These are phyloP conservation scores for Solanum etuberosum DNA, from an alignment of 257 asterid genomes.

Conservation along the genomic window DNA sequence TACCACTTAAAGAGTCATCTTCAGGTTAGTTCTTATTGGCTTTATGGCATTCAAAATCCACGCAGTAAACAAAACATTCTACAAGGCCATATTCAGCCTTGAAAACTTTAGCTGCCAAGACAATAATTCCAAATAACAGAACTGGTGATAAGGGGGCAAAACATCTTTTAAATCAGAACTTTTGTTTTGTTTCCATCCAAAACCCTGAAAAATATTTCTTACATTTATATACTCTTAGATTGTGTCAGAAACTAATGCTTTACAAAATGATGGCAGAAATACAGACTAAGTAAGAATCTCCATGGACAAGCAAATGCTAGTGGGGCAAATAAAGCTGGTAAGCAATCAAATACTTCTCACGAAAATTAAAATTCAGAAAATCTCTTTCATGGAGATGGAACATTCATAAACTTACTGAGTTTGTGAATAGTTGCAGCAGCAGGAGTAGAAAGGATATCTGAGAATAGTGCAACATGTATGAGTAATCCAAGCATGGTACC, in stretches of 20 bases:
- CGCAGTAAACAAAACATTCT: background rate
- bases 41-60: background rate
- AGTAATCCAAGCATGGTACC: constrained; percentile 32
- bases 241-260: constrained; percentile 4
- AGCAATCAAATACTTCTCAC: constrained; percentile 13
- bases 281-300: constrained; percentile 77
- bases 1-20: constrained; percentile 95
- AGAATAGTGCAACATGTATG: constrained; percentile 40
- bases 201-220: background rate
- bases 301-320: constrained; percentile 54
- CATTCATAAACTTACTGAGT: constrained; percentile 6
- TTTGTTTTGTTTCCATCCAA: background rate
- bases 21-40: constrained; percentile 40
- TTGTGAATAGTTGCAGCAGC: constrained; percentile 30
- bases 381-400: background rate
- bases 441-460: constrained; percentile 44
- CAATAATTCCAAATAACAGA: background rate
- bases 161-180: background rate
- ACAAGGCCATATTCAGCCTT: background rate
- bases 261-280: constrained; percentile 43
- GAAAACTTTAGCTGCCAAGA: background rate
- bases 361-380: background rate
- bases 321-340: constrained; percentile 66
- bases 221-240: background rate
- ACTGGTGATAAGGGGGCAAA: background rate